Evolutionary conservation across 2,329 filamentous ascomycete species (phyloP).

Genomic region (Botrytis sinoallii): DNA sequence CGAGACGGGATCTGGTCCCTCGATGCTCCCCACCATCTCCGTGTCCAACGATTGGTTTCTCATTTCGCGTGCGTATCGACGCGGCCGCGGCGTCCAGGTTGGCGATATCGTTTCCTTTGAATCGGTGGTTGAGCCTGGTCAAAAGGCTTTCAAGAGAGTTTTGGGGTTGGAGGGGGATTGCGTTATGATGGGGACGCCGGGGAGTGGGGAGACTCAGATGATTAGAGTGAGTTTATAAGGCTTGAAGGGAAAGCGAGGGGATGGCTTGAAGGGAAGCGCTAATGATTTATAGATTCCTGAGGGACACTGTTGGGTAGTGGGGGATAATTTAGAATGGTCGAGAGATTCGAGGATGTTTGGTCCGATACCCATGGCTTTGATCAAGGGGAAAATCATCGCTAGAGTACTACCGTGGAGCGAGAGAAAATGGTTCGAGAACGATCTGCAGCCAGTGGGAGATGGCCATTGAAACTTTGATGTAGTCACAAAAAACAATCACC

Average conservation of each 20-base stretch:
- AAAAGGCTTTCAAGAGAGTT: slow-evolving; percentile 67
- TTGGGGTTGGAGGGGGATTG: slow-evolving; percentile 55
- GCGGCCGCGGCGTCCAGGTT: slow-evolving; percentile 66
- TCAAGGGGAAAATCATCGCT: slow-evolving; percentile 77
- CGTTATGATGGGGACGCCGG: slow-evolving; percentile 63
- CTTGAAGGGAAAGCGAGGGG: neutral
- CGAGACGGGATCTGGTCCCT: slow-evolving; percentile 64
- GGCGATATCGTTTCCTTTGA: slow-evolving; percentile 81
- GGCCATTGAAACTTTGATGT: neutral
- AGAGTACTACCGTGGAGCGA: slow-evolving; percentile 51
- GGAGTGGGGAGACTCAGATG: slow-evolving; percentile 44
- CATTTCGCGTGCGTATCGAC: slow-evolving; percentile 63
- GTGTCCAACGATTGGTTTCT: slow-evolving; percentile 66
- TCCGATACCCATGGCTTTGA: slow-evolving; percentile 77
- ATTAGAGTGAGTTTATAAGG: slow-evolving; percentile 50
- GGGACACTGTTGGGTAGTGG: slow-evolving; percentile 88
- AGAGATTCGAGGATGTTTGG: slow-evolving; percentile 85
- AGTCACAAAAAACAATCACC: neutral
- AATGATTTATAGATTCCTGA: slow-evolving; percentile 64
- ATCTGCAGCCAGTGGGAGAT: slow-evolving; percentile 37
- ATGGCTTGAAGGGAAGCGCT: neutral
- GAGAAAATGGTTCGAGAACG: slow-evolving; percentile 50
- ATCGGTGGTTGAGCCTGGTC: slow-evolving; percentile 64
- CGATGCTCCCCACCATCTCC: slow-evolving; percentile 84
- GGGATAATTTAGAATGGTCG: slow-evolving; percentile 82